Percentiles rank a stretch among this genome's conserved stretches.
Conservation (phyloP, 2,329 filamentous ascomycete species). For the Canariomyces notabilis region DNA sequence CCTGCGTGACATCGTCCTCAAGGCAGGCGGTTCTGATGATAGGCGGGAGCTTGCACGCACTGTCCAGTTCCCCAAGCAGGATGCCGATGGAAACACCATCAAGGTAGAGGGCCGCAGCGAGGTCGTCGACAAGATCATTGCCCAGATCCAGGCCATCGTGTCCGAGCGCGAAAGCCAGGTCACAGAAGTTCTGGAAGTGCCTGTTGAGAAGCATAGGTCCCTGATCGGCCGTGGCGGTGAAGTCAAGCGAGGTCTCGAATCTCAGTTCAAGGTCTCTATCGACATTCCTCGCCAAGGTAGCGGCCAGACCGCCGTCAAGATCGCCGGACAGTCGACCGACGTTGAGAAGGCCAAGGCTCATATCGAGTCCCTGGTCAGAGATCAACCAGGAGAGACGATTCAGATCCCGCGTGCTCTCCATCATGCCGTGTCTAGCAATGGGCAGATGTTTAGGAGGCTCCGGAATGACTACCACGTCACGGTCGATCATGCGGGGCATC, state of each 20-base stretch:
- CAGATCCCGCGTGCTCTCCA: constrained; percentile 77
- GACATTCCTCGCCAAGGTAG: constrained; percentile 90
- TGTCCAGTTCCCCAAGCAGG: constrained; percentile 90
- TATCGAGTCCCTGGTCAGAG: constrained; percentile 72
- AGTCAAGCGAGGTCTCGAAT: constrained; percentile 76
- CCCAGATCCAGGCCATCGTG: constrained; percentile 75
- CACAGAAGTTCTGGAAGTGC: constrained; percentile 72
- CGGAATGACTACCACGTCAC: constrained; percentile 82
- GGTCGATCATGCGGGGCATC: constrained; percentile 82
- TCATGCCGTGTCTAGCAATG: constrained; percentile 80
- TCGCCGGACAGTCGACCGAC: constrained; percentile 71
- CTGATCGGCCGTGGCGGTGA: constrained; percentile 92
- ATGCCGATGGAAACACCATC: constrained; percentile 75
- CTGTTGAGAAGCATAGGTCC: constrained; percentile 81
- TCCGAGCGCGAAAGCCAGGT: constrained; percentile 79
- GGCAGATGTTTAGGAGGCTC: constrained; percentile 87
- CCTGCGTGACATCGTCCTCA: constrained; percentile 78
- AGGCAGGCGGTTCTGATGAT: constrained; percentile 86
- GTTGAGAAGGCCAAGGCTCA: constrained; percentile 85
- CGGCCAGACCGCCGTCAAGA: constrained; percentile 77
- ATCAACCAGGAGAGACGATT: constrained; percentile 84
- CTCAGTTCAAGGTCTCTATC: constrained; percentile 77
- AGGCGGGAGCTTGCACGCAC: constrained; percentile 77
- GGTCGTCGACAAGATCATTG: constrained; percentile 83
- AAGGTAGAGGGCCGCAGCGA: constrained; percentile 79